These are phyloP conservation scores for Delitschia confertaspora DNA, from an alignment of 495 filamentous ascomycete species.

Conservation along the genomic window DNA sequence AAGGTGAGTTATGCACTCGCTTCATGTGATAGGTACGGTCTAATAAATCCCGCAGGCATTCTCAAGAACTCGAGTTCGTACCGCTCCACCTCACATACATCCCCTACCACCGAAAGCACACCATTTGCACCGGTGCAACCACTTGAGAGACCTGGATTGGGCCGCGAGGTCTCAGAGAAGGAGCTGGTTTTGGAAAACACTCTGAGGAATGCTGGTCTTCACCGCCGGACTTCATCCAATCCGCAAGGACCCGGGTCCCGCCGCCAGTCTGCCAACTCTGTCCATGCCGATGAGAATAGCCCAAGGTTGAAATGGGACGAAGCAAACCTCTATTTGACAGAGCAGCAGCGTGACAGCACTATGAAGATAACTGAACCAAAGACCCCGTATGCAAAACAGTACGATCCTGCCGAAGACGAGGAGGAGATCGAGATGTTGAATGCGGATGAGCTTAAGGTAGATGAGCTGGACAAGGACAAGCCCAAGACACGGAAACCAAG, in stretches of 20 bases:
- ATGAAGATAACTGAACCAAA: constrained; percentile 99
- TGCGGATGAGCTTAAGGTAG: constrained; percentile 50
- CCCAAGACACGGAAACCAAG: constrained; percentile 33
- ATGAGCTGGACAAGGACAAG: constrained; percentile 61
- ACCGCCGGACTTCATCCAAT: constrained; percentile 71
- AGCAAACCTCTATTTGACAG: constrained; percentile 88
- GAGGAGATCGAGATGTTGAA: constrained; percentile 54
- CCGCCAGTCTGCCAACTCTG: constrained; percentile 52
- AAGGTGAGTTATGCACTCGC: constrained; percentile 48
- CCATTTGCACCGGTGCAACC: constrained; percentile 27
- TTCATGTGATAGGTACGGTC: background rate
- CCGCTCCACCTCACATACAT: constrained; percentile 40
- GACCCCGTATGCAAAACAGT: constrained; percentile 86
- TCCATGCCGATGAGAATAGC: constrained; percentile 44
- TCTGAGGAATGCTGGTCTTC: constrained; percentile 75
- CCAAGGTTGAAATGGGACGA: constrained; percentile 95
- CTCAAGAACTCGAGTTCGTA: constrained; percentile 74
- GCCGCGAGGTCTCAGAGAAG: constrained; percentile 54
- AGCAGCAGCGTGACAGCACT: constrained; percentile 86
- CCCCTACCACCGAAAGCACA: constrained; percentile 32
- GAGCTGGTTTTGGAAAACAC: constrained; percentile 91
- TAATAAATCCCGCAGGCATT: constrained; percentile 54
- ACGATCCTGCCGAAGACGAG: constrained; percentile 81
- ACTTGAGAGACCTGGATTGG: constrained; percentile 28
- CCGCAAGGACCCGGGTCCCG: constrained; percentile 54